These are phyloP conservation scores for Nepenthes alata DNA, from an alignment of 179 eudicot genomes.

Conservation along the genomic window DNA sequence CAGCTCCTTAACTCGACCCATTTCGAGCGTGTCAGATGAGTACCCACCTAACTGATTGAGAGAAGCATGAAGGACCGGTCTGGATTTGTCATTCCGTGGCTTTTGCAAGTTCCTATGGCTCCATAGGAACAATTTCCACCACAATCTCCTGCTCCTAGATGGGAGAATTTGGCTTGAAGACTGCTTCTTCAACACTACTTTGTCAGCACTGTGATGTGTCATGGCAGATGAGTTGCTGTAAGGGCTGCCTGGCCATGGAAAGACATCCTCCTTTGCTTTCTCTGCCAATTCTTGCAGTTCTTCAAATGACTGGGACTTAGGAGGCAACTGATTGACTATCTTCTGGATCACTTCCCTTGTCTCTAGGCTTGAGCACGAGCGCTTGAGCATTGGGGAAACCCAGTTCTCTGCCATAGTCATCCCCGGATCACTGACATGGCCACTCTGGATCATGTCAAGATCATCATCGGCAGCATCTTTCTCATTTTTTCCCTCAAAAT, in stretches of 20 bases:
- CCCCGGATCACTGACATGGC: conserved; percentile 81
- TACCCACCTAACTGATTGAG: conserved; percentile 72
- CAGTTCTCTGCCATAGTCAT: conserved; percentile 30
- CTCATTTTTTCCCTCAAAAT: conserved; percentile 13
- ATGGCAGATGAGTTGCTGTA: conserved; percentile 48
- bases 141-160: conserved; percentile 57
- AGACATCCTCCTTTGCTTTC: conserved; percentile 16
- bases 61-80: conserved; percentile 14
- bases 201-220: conserved; percentile 60
- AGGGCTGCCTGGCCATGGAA: conserved; percentile 15
- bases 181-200: conserved; percentile 67
- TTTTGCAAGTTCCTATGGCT: conserved; percentile 67
- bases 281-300: conserved; percentile 41
- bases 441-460: conserved; percentile 22
- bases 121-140: conserved; percentile 96
- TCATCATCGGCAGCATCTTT: conserved; percentile 18
- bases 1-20: conserved; percentile 20
- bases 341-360: conserved; percentile 40
- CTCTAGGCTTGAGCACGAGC: conserved; percentile 66
- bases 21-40: conserved; percentile 65
- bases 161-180: conserved; percentile 84
- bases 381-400: conserved; percentile 55
- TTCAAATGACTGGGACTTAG: conserved; percentile 40
- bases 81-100: conserved; percentile 15
- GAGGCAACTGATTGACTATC: conserved; percentile 30